These are phyloP conservation scores for Saraca asoca DNA, from an alignment of 331 rosid genomes.

Conservation along the genomic window DNA sequence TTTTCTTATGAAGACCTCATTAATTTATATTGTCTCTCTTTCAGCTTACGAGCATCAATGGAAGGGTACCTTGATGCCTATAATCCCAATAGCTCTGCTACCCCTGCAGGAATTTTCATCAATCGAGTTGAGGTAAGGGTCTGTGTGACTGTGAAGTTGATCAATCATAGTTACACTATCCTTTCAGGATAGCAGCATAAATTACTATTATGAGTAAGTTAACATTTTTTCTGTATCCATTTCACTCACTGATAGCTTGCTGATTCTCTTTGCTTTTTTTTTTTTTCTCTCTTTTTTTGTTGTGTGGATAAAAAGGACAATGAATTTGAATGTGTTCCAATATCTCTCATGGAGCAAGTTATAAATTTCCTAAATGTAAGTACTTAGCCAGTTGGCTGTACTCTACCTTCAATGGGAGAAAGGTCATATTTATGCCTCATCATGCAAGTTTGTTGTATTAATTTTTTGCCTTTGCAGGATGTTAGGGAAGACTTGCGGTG, in stretches of 20 bases:
- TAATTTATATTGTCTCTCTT: conserved; percentile 28
- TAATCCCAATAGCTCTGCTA: conserved; percentile 63
- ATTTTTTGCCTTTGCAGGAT: conserved; percentile 48
- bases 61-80: conserved; percentile 90
- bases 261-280: too few relatives aligned
- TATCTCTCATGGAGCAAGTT: conserved; percentile 85
- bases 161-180: conserved; percentile 20
- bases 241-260: conserved; percentile 16
- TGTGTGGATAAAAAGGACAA: conserved; percentile 54
- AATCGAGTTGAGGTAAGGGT: conserved; percentile 84
- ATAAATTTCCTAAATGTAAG: conserved; percentile 83
- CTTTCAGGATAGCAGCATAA: conserved; percentile 7
- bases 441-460: conserved; percentile 19
- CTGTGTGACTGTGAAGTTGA: conserved; percentile 21
- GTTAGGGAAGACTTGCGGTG: conserved; percentile 80
- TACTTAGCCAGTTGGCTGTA: conserved; percentile 25
- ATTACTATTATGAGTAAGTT: conserved; percentile 7
- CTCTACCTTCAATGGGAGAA: conserved; percentile 9
- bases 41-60: conserved; percentile 91
- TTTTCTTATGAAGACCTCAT: conserved; percentile 11
- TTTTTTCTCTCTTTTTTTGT: conserved; percentile 28
- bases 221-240: conserved; percentile 17
- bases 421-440: conserved; percentile 20
- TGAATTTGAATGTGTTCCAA: conserved; percentile 88
- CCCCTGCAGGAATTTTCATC: conserved; percentile 87